Evolutionary conservation across 225 moss, liverwort and hornwort genomes (phyloP).

Genomic region (Pseudisothecium myosuroides): DNA sequence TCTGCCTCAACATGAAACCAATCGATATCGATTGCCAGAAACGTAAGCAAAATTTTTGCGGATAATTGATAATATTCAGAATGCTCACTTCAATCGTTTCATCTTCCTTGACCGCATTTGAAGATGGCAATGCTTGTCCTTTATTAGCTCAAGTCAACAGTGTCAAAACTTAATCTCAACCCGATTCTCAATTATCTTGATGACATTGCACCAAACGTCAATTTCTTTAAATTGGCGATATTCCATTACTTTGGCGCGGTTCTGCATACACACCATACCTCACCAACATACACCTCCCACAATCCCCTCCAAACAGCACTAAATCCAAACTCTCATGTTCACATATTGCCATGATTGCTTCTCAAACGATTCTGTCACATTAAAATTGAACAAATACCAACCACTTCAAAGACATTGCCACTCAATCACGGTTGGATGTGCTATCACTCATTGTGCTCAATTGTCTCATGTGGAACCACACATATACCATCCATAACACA

Average conservation of each 20-base stretch:
- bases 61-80: no score
- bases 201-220: neutral
- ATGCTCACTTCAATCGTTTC: neutral
- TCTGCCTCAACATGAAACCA: neutral
- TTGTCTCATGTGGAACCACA: rapidly evolving
- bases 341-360: neutral
- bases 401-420: neutral
- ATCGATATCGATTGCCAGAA: no score
- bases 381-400: neutral
- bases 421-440: neutral
- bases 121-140: neutral
- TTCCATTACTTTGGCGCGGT: no score
- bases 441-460: neutral
- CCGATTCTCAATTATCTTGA: neutral
- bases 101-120: neutral
- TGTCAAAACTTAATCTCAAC: neutral
- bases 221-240: no score
- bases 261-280: neutral
- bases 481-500: neutral
- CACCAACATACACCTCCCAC: neutral
- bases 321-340: neutral
- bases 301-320: neutral
- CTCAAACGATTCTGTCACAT: neutral
- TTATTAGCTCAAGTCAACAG: neutral
- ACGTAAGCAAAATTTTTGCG: neutral